These are phyloP conservation scores for Cryphonectria carpinicola DNA, from an alignment of 2,329 filamentous ascomycete species.

Conservation along the genomic window DNA sequence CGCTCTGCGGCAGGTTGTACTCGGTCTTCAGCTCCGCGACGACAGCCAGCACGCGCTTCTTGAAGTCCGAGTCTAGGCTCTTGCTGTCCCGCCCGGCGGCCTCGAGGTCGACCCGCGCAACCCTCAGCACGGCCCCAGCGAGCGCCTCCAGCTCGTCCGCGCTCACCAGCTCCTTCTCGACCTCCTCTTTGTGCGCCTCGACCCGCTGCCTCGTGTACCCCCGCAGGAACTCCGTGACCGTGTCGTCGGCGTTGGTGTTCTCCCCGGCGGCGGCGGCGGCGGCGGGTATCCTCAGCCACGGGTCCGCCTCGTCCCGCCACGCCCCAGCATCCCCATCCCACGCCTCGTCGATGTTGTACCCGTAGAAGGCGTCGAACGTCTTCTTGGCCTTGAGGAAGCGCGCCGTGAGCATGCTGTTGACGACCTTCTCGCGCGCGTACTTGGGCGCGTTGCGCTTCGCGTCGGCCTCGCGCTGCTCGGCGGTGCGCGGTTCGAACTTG, in stretches of 20 bases:
- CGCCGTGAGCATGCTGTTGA: slow-evolving; percentile 31
- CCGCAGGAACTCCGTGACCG: slow-evolving; percentile 29
- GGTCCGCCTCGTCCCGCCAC: slow-evolving; percentile 27
- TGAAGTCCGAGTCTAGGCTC: slow-evolving; percentile 24
- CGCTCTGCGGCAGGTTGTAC: slow-evolving; percentile 25
- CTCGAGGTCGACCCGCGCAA: slow-evolving; percentile 30
- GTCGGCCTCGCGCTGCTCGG: slow-evolving; percentile 29
- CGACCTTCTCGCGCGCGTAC: slow-evolving; percentile 30
- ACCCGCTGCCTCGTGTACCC: slow-evolving; percentile 23
- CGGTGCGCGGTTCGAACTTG: slow-evolving; percentile 29
- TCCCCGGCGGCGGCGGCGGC: neutral
- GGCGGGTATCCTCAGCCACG: slow-evolving; percentile 28
- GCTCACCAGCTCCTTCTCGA: slow-evolving; percentile 17
- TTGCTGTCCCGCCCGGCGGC: slow-evolving; percentile 27
- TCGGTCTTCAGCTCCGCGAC: slow-evolving; percentile 24
- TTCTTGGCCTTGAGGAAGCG: slow-evolving; percentile 31
- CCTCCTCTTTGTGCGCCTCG: slow-evolving; percentile 19
- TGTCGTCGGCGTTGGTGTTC: slow-evolving; percentile 19
- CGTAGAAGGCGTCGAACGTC: slow-evolving; percentile 29
- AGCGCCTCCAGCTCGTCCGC: slow-evolving; percentile 29
- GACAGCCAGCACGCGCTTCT: slow-evolving; percentile 16
- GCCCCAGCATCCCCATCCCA: slow-evolving; percentile 19
- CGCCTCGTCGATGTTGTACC: slow-evolving; percentile 28
- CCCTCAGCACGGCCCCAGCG: slow-evolving; percentile 25
- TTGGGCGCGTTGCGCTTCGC: slow-evolving; percentile 29